Evolutionary conservation across 2,329 filamentous ascomycete species (phyloP).

Genomic region (Stagonosporopsis rhizophila): DNA sequence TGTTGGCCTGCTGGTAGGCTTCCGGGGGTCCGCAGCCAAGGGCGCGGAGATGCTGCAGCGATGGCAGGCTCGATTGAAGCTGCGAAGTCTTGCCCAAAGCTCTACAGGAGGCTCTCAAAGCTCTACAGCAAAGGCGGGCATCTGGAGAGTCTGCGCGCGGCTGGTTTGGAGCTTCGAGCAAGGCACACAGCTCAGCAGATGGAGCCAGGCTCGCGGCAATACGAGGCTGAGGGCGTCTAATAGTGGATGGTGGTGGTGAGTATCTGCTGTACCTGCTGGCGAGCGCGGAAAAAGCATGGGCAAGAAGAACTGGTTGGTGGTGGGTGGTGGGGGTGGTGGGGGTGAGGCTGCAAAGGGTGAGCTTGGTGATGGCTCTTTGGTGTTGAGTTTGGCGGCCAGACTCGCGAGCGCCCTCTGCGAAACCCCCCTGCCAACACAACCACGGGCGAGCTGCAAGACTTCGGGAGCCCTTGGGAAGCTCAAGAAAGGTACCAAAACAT

Average conservation of each 20-base stretch:
- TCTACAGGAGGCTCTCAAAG: not conserved
- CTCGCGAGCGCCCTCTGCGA: not conserved
- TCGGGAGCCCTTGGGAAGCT: not conserved
- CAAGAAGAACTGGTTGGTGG: not conserved
- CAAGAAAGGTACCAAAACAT: not conserved
- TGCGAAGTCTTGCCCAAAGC: not conserved
- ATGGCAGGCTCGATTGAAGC: not conserved
- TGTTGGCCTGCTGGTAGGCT: not conserved
- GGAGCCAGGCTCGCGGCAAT: not conserved
- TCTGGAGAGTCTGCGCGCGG: not conserved
- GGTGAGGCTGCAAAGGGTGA: no score
- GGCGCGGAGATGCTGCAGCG: not conserved
- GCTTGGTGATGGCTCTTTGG: slow-evolving; percentile 7
- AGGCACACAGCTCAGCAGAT: not conserved
- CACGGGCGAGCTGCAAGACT: not conserved
- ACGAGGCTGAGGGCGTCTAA: not conserved
- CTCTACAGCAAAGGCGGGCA: not conserved
- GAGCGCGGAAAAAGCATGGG: no score
- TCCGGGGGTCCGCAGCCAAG: not conserved
- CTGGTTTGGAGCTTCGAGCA: not conserved
- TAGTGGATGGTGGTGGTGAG: not conserved
- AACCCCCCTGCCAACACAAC: slow-evolving; percentile 4
- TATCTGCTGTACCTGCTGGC: not conserved
- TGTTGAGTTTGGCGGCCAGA: slow-evolving; percentile 11
- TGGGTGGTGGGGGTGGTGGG: slow-evolving; percentile 1